Base-by-base conservation (phyloP, 2,329 filamentous ascomycete genomes). In the Colletotrichum somersetense region DNA sequence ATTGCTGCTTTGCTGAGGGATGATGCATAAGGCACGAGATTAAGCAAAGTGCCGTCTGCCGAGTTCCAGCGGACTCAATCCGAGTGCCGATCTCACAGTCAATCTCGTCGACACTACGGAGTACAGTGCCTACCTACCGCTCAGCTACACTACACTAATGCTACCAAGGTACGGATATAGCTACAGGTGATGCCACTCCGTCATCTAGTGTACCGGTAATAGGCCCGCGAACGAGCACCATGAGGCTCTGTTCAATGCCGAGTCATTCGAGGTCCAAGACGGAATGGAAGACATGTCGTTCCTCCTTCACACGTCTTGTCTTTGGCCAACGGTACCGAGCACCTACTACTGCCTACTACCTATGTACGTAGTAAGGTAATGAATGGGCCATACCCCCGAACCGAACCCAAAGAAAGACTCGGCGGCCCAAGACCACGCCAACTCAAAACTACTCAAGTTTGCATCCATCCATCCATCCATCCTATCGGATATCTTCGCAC, bases 1-100 rank as follows among this genome's bases (percentile, higher is more conserved):
- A 30, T 30, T 30, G 30, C 30, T 5, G 30, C 30, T 8, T 8
- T 46, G 44, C 18, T 46, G 44, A 46, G 10, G 44, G 59, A 2
- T 35, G 63, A 2, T 35, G 63, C 67, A 71, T 57, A 62, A 62
- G 63, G 64, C 64, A 56, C 58, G 57, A 71, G 30, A 62, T 67
- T 68, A 58, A 55, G 58, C 68, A 71, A 68, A 63, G 58, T 71
- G 68, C 67, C 67, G 62, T 62, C 48, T 71, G 67, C 68, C 68
- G 68, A 68, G 58, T 53, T 63, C 68, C 64, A 68, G 57, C 55
- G 62, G 67, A 35, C 57, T 30, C 63, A 56, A 26, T 55, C 46
- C 63, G 48, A 40, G 55, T 61, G 58, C 68, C 52, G 65, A 71
- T 71, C 68, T 63, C 42, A 62, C 67, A 57, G 67, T 67, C 48